Conservation (phyloP, 345 rosid species). For the Cardamine occulta region DNA sequence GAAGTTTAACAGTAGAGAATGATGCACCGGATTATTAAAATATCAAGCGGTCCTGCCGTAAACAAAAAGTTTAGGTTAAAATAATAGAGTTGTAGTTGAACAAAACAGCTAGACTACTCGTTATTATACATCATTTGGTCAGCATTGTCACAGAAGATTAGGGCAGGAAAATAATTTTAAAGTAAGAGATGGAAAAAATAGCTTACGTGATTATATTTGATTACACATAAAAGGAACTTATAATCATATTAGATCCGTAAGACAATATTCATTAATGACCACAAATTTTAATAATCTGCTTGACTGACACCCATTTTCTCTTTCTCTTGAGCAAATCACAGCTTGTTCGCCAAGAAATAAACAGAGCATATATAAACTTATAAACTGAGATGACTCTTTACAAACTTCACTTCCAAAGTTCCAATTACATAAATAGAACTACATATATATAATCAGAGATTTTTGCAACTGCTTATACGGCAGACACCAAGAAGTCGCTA, state of each 20-base stretch:
- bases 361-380: constrained; percentile 23
- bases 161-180: neutral
- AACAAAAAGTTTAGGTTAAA: neutral
- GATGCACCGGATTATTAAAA: neutral
- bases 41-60: neutral
- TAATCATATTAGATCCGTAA: neutral
- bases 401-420: constrained; percentile 31
- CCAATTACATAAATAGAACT: neutral
- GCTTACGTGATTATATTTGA: neutral
- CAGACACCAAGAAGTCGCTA: constrained; percentile 26
- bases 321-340: constrained; percentile 18
- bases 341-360: constrained; percentile 42
- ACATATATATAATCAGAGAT: constrained; percentile 5
- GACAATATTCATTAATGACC: neutral
- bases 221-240: neutral
- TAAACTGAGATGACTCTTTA: constrained; percentile 2
- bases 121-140: neutral
- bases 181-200: neutral
- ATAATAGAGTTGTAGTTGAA: constrained; percentile 31
- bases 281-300: neutral
- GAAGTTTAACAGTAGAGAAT: neutral
- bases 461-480: constrained; percentile 11
- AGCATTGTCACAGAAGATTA: constrained; percentile 25
- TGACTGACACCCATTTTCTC: neutral
- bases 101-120: constrained; percentile 28